These are phyloP conservation scores for Cercospora zeina DNA, from an alignment of 2,329 filamentous ascomycete genomes.

Conservation along the genomic window DNA sequence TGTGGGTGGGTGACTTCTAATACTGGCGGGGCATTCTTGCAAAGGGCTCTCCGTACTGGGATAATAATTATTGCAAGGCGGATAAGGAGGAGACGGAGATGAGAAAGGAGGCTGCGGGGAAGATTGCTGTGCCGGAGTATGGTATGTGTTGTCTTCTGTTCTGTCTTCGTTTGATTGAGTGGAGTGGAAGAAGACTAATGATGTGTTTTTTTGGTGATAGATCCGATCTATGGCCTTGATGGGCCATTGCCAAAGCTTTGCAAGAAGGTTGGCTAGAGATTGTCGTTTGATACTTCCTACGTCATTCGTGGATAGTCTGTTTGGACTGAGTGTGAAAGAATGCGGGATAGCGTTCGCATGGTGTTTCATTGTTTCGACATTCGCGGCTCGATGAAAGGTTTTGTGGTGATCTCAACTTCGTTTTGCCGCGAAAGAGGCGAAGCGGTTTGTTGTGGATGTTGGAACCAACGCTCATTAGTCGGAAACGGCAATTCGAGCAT, in stretches of 20 bases:
- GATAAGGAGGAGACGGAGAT: slow-evolving; percentile 25
- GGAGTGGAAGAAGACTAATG: not conserved
- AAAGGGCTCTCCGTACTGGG: slow-evolving; percentile 30
- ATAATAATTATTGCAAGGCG: slow-evolving; percentile 35
- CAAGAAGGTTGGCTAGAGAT: not conserved
- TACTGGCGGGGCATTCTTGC: no score
- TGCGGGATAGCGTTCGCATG: no score
- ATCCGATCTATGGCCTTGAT: slow-evolving; percentile 24
- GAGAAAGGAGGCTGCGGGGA: slow-evolving; percentile 15
- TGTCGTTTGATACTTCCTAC: not conserved
- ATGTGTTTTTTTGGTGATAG: not conserved
- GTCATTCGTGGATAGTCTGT: not conserved
- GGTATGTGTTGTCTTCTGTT: not conserved
- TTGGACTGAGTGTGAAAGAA: not conserved
- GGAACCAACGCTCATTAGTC: no score
- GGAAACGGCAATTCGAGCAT: no score
- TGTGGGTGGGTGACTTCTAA: no score
- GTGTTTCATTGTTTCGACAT: no score
- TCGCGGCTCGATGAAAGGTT: no score
- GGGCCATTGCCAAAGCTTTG: slow-evolving; percentile 20
- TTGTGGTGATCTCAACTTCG: no score
- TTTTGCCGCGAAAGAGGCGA: no score
- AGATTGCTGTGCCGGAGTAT: slow-evolving; percentile 21
- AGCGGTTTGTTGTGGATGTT: no score
- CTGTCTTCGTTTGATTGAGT: not conserved